These are phyloP conservation scores for Raphanus sativus DNA, from an alignment of 345 rosid genomes.

Conservation along the genomic window DNA sequence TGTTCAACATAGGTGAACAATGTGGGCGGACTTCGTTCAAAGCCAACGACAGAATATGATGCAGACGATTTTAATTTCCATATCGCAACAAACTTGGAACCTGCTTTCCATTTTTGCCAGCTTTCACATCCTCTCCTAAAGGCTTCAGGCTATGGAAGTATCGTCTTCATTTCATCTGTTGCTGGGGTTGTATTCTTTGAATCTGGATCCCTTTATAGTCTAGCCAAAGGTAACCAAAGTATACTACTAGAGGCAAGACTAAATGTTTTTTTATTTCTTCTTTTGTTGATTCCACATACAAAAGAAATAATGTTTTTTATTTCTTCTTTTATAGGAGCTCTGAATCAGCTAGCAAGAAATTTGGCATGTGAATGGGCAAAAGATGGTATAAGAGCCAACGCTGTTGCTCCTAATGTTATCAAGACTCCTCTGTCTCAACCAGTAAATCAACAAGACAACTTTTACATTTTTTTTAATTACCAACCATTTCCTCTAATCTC, in stretches of 20 bases:
- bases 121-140: slow-evolving; percentile 60
- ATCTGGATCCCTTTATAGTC: slow-evolving; percentile 39
- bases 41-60: slow-evolving; percentile 41
- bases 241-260: neutral
- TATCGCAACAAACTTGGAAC: slow-evolving; percentile 51
- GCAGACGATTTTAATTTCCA: slow-evolving; percentile 44
- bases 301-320: too few relatives aligned
- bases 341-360: slow-evolving; percentile 52
- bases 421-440: slow-evolving; percentile 42
- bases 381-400: slow-evolving; percentile 56
- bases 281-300: neutral
- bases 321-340: slow-evolving; percentile 36
- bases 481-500: neutral
- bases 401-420: slow-evolving; percentile 50
- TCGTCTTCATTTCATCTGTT: slow-evolving; percentile 52
- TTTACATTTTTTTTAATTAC: neutral
- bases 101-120: slow-evolving; percentile 51
- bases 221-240: slow-evolving; percentile 24
- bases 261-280: neutral
- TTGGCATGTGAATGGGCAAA: slow-evolving; percentile 75
- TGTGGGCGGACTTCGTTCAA: slow-evolving; percentile 40
- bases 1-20: slow-evolving; percentile 49
- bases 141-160: slow-evolving; percentile 55
- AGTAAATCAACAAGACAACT: neutral
- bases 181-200: slow-evolving; percentile 26